A percentile compares a stretch with the other conserved stretches of the same genome.
Conservation (phyloP, 2,329 filamentous ascomycete genomes). For the Coniochaeta sp. region DNA sequence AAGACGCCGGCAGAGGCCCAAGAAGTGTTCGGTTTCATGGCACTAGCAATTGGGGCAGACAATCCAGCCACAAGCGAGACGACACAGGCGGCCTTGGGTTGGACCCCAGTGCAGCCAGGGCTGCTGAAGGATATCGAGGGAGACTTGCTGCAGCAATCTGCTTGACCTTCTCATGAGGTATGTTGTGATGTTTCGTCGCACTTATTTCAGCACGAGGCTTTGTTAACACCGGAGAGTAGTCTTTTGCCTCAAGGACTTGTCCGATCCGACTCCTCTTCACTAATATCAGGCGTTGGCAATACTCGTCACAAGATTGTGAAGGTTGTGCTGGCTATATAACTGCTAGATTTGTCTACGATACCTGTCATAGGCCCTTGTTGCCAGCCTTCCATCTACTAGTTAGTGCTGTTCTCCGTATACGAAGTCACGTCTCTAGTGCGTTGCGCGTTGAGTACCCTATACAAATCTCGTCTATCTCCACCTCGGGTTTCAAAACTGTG, state of each 20-base stretch:
- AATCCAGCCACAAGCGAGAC: neutral
- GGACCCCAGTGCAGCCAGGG: neutral
- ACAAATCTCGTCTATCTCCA: too few relatives aligned
- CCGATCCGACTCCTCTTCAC: neutral
- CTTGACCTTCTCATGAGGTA: neutral
- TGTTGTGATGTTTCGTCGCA: conserved; percentile 15
- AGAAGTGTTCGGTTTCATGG: neutral
- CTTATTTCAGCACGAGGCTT: conserved; percentile 19
- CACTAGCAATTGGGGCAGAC: neutral
- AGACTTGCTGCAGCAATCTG: neutral
- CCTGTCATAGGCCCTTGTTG: too few relatives aligned
- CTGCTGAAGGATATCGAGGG: neutral
- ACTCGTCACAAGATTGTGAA: neutral
- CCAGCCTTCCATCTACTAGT: too few relatives aligned
- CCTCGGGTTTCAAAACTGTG: too few relatives aligned
- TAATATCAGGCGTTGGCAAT: neutral
- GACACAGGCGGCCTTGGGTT: neutral
- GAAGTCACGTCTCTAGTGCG: too few relatives aligned
- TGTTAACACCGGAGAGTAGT: neutral
- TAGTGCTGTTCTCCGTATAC: too few relatives aligned
- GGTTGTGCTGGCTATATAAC: neutral
- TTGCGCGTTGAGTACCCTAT: too few relatives aligned
- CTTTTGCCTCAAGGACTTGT: neutral
- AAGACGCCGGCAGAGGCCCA: neutral
- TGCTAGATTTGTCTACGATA: too few relatives aligned